These are phyloP conservation scores for Lachnellula arida DNA, from an alignment of 2,329 filamentous ascomycete genomes.

Conservation along the genomic window DNA sequence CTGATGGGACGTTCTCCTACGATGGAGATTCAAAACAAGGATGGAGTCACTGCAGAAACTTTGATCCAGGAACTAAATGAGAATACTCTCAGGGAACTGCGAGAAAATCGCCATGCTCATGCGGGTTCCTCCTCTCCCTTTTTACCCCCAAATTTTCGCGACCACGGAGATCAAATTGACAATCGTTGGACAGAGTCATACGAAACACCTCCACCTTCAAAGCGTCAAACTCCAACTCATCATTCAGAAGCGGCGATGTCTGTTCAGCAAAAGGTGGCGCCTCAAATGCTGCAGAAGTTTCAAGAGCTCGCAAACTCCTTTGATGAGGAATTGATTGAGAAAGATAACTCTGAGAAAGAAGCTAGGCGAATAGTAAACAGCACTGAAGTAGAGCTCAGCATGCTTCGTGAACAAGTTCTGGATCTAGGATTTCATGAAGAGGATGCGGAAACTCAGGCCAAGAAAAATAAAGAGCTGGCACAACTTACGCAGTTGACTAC, in stretches of 20 bases:
- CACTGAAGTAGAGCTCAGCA: constrained; percentile 62
- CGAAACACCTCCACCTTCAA: constrained; percentile 5
- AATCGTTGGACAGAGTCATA: constrained; percentile 3
- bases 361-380: constrained; percentile 61
- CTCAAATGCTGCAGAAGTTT: constrained; percentile 67
- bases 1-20: constrained; percentile 74
- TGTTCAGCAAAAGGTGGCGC: constrained; percentile 64
- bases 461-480: constrained; percentile 20
- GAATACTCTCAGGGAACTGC: constrained; percentile 32
- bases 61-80: constrained; percentile 74
- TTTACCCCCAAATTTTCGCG: constrained; percentile 49
- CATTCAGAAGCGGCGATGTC: constrained; percentile 63
- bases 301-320: constrained; percentile 65
- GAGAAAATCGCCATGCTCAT: constrained; percentile 50
- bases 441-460: constrained; percentile 13
- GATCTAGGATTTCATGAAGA: constrained; percentile 39
- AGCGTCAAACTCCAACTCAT: constrained; percentile 28
- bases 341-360: constrained; percentile 64
- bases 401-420: constrained; percentile 53
- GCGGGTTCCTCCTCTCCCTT: constrained; percentile 70
- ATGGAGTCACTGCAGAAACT: constrained; percentile 79
- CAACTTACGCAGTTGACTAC: constrained; percentile 22
- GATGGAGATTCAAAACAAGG: constrained; percentile 75
- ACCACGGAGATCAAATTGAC: neutral
- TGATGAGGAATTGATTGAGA: constrained; percentile 71